Conservation (phyloP, 768 basidiomycete genomes). For the Lactarius evosmus region DNA sequence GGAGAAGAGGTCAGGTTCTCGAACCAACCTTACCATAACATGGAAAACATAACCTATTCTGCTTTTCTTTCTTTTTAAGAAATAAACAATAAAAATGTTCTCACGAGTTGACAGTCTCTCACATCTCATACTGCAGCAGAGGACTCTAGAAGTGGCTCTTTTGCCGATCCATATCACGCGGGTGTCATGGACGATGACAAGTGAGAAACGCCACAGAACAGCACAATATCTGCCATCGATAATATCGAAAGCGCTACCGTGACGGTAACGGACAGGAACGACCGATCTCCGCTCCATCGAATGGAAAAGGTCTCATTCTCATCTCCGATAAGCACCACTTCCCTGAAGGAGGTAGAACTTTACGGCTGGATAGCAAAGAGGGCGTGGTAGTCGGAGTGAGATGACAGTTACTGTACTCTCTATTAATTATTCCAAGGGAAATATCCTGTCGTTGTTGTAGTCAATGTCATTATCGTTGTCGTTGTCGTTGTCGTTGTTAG, state of each 20-base stretch:
- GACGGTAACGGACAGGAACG: constrained; percentile 11
- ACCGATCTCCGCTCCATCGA: constrained; percentile 5
- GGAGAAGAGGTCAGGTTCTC: not conserved
- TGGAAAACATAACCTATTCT: not conserved
- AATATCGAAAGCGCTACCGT: constrained; percentile 4
- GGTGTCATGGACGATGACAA: constrained; percentile 19
- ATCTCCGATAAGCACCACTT: constrained; percentile 13
- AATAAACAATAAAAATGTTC: not conserved
- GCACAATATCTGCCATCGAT: constrained; percentile 12
- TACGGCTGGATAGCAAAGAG: not conserved
- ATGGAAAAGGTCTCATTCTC: constrained; percentile 9
- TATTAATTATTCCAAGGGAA: not conserved
- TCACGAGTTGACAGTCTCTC: not conserved
- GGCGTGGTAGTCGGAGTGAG: constrained; percentile 2
- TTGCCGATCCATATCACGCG: constrained; percentile 11
- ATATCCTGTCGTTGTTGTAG: not conserved
- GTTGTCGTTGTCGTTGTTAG: not conserved
- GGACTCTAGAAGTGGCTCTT: not conserved
- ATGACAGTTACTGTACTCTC: too few species aligned
- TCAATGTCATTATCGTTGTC: not conserved
- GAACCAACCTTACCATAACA: not conserved
- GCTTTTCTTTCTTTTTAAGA: too few species aligned
- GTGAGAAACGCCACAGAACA: not conserved
- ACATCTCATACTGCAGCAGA: not conserved
- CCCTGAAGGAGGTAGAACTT: not conserved